These are phyloP conservation scores for Populus simonii DNA, from an alignment of 345 rosid genomes.

Conservation along the genomic window DNA sequence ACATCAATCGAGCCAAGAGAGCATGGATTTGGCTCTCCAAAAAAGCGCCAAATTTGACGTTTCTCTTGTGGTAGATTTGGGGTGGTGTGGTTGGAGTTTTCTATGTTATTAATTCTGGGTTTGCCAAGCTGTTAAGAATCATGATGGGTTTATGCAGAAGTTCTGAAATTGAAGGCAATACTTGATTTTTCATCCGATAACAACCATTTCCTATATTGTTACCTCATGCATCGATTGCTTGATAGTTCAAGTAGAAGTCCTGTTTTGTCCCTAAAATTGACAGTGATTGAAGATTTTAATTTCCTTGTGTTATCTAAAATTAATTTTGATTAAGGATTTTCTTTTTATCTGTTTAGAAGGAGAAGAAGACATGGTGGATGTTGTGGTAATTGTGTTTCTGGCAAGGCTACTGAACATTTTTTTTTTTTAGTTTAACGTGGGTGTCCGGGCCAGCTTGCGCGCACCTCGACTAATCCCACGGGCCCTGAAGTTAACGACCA, in stretches of 20 bases:
- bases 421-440: too few relatives aligned
- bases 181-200: neutral
- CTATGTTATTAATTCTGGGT: too few relatives aligned
- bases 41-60: too few relatives aligned
- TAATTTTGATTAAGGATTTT: neutral
- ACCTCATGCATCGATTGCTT: neutral
- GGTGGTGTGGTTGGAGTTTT: too few relatives aligned
- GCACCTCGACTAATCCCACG: too few relatives aligned
- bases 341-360: too few relatives aligned
- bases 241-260: neutral
- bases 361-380: constrained; percentile 34
- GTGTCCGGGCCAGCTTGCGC: too few relatives aligned
- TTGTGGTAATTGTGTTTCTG: constrained; percentile 28
- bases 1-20: too few relatives aligned
- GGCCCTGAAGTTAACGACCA: too few relatives aligned
- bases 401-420: constrained; percentile 33
- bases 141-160: neutral
- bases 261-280: neutral
- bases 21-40: too few relatives aligned
- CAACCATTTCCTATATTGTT: neutral
- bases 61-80: too few relatives aligned
- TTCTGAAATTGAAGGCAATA: neutral
- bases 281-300: neutral
- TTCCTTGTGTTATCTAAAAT: neutral
- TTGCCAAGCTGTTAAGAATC: neutral